Evolutionary conservation across 148 eudicot species (phyloP).

Genomic region (Linanthus parryae): DNA sequence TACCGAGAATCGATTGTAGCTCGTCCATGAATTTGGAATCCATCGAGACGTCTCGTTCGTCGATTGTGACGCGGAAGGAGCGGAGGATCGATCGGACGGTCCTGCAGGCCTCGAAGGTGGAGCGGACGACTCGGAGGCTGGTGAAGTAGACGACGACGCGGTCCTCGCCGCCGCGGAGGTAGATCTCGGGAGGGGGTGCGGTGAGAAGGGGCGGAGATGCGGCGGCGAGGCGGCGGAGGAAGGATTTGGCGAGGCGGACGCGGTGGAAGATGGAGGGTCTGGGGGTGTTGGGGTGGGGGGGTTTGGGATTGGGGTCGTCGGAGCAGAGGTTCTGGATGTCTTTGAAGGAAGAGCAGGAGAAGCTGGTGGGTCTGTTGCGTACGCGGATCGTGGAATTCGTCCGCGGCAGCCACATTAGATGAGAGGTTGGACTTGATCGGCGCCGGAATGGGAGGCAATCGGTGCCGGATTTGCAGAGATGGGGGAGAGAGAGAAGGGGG

Average conservation of each 20-base stretch:
- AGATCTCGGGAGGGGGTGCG: slow-evolving; percentile 8
- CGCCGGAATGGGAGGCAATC: no score
- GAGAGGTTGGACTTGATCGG: background rate
- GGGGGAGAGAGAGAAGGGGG: no score
- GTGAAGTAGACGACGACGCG: slow-evolving; percentile 60
- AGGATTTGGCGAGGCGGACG: slow-evolving; percentile 32
- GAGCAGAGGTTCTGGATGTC: slow-evolving; percentile 52
- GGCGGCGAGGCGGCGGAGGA: slow-evolving; percentile 25
- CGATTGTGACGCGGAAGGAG: slow-evolving; percentile 45
- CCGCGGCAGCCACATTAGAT: slow-evolving; percentile 32
- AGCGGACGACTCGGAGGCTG: slow-evolving; percentile 54
- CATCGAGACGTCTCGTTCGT: slow-evolving; percentile 76
- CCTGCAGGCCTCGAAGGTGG: slow-evolving; percentile 68
- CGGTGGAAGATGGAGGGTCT: slow-evolving; percentile 56
- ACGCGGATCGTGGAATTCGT: slow-evolving; percentile 22
- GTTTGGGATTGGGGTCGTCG: slow-evolving; percentile 10
- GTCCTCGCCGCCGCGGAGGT: slow-evolving; percentile 27
- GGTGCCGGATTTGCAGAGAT: no score
- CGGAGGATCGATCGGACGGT: slow-evolving; percentile 47
- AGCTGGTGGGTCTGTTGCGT: slow-evolving; percentile 16
- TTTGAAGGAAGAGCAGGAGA: slow-evolving; percentile 64
- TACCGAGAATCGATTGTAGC: slow-evolving; percentile 35
- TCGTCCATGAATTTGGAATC: slow-evolving; percentile 51
- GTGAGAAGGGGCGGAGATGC: background rate
- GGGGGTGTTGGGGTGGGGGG: slow-evolving; percentile 9